Conservation (phyloP, 345 rosid species). For the Euclidium syriacum region DNA sequence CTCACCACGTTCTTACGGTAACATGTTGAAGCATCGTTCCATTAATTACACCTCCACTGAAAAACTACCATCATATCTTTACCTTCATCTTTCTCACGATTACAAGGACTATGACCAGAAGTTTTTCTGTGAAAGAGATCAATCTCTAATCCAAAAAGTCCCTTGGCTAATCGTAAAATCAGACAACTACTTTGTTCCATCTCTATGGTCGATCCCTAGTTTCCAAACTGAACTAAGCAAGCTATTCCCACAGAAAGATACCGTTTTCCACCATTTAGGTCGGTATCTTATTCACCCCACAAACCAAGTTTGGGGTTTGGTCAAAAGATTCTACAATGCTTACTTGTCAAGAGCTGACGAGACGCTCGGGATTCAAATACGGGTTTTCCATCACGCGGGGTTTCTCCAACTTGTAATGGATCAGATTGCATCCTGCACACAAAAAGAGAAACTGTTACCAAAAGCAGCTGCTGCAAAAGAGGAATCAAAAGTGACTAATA, state of each 20-base stretch:
- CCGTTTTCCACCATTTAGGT: conserved; percentile 31
- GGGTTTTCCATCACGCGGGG: background rate
- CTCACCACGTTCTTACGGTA: conserved; percentile 21
- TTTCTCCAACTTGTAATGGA: conserved; percentile 17
- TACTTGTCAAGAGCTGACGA: conserved; percentile 29
- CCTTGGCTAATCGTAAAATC: conserved; percentile 32
- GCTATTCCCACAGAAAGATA: conserved; percentile 28
- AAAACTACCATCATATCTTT: conserved; percentile 6
- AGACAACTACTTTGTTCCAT: conserved; percentile 20
- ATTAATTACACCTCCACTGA: conserved; percentile 20
- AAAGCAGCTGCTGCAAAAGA: background rate
- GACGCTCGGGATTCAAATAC: conserved; percentile 31
- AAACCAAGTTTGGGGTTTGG: conserved; percentile 34
- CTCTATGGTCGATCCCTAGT: conserved; percentile 25
- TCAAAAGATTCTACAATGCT: conserved; percentile 17
- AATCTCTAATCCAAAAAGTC: background rate
- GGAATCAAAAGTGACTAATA: background rate
- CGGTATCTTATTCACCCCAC: conserved; percentile 35
- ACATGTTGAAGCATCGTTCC: conserved; percentile 9
- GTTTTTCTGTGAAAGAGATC: conserved; percentile 28
- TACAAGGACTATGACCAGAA: conserved; percentile 22
- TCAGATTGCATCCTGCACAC: conserved; percentile 26
- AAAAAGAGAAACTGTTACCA: conserved; percentile 28
- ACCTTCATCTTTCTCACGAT: conserved; percentile 24
- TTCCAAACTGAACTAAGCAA: conserved; percentile 11